Conservation (phyloP, 2,329 filamentous ascomycete species). For the Colletotrichum lupini region DNA sequence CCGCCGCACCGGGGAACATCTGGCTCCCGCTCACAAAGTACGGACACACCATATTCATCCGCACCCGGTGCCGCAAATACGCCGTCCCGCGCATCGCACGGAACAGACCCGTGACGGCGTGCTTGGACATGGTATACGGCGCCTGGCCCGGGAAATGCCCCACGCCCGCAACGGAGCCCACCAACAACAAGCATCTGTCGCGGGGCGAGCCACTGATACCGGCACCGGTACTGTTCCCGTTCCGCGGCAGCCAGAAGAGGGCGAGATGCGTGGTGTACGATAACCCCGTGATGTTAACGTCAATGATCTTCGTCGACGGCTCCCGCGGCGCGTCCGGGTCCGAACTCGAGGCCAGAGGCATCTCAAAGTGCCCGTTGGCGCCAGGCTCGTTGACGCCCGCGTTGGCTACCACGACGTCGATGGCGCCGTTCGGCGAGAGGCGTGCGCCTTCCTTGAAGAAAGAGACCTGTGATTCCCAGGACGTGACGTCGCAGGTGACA, state of each 20-base stretch:
- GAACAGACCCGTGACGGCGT: slow-evolving; percentile 74
- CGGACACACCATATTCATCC: slow-evolving; percentile 74
- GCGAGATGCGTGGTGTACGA: slow-evolving; percentile 75
- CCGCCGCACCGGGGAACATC: slow-evolving; percentile 58
- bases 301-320: slow-evolving; percentile 64
- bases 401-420: slow-evolving; percentile 75
- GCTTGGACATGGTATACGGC: slow-evolving; percentile 72
- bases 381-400: slow-evolving; percentile 65
- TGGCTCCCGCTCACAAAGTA: slow-evolving; percentile 74
- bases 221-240: slow-evolving; percentile 38
- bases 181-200: slow-evolving; percentile 71
- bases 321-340: slow-evolving; percentile 51
- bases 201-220: neutral
- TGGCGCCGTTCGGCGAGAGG: slow-evolving; percentile 63
- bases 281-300: slow-evolving; percentile 73
- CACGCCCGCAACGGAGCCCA: slow-evolving; percentile 71
- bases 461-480: slow-evolving; percentile 71
- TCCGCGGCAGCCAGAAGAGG: slow-evolving; percentile 66
- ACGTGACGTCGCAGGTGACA: slow-evolving; percentile 71
- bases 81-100: slow-evolving; percentile 65
- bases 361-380: slow-evolving; percentile 55
- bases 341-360: slow-evolving; percentile 54
- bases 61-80: slow-evolving; percentile 58
- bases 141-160: slow-evolving; percentile 54
- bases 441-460: slow-evolving; percentile 70